Percentiles rank a stretch among this genome's conserved stretches.
phyloP scores from a whole-genome alignment of 2,329 filamentous ascomycete genomes.

The Calycina marina region DNA sequence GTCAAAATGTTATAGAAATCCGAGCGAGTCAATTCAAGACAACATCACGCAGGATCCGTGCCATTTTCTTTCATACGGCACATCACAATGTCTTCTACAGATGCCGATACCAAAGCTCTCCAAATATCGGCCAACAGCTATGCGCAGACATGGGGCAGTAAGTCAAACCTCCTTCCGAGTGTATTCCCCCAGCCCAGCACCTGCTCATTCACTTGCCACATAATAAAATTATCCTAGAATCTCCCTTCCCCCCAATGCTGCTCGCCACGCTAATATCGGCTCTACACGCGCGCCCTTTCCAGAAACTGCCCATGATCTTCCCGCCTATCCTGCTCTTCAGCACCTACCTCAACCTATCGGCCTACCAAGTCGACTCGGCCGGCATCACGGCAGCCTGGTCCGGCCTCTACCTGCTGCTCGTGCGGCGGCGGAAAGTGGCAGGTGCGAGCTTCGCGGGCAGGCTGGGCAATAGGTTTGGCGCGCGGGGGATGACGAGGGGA shows the following conservation, averaged over 20 bases:
- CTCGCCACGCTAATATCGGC: constrained; percentile 52
- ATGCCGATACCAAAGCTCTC: no score
- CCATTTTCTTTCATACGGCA: no score
- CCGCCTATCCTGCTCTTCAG: constrained; percentile 50
- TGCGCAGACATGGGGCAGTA: constrained; percentile 36
- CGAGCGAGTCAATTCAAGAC: no score
- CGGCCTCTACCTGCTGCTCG: constrained; percentile 48
- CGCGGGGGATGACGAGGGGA: constrained; percentile 35
- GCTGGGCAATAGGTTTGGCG: constrained; percentile 32
- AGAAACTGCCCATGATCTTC: constrained; percentile 51
- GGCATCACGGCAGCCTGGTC: constrained; percentile 51
- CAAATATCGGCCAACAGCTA: no score
- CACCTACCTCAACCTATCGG: constrained; percentile 48
- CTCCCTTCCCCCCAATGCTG: constrained; percentile 46
- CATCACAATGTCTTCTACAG: no score
- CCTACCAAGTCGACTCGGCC: constrained; percentile 47
- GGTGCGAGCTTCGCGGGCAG: constrained; percentile 19
- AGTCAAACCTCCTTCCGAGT: constrained; percentile 13
- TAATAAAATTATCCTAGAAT: constrained; percentile 30
- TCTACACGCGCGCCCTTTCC: constrained; percentile 52
- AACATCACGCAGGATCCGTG: no score
- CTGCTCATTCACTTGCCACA: not conserved
- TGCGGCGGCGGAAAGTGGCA: constrained; percentile 33
- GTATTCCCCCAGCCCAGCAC: not conserved
- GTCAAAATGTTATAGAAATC: no score